phyloP scores from a whole-genome alignment of 2,329 filamentous ascomycete genomes.

The Fusarium keratoplasticum region DNA sequence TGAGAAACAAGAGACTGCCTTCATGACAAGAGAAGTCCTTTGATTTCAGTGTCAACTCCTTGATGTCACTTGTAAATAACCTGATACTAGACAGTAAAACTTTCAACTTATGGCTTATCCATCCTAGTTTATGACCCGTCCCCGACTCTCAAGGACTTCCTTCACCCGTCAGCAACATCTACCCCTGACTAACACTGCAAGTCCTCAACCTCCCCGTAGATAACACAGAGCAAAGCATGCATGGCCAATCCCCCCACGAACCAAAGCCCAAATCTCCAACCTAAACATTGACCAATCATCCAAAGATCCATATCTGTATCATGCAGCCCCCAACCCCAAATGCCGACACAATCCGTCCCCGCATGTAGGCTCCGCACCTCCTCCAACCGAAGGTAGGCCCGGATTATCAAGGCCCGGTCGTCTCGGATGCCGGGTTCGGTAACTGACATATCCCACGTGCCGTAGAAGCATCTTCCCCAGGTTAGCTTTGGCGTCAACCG shows the following conservation, averaged over 20 bases:
- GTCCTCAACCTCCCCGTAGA: not conserved
- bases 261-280: not conserved
- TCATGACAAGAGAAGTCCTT: too few species aligned
- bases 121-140: not conserved
- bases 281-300: not conserved
- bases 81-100: not conserved
- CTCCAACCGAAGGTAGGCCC: not conserved
- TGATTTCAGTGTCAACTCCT: not conserved
- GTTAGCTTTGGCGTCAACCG: conserved; percentile 9
- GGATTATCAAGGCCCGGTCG: not conserved
- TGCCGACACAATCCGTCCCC: conserved; percentile 5
- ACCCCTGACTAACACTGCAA: not conserved
- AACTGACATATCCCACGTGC: not conserved
- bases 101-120: not conserved
- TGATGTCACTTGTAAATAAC: not conserved
- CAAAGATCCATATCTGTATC: not conserved
- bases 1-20: too few species aligned
- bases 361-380: not conserved
- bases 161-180: not conserved
- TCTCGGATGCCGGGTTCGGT: not conserved
- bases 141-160: not conserved
- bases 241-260: not conserved
- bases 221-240: not conserved
- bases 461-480: not conserved
- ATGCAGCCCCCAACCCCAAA: not conserved